Evolutionary conservation across 129 eudicot species (phyloP).

Genomic region (Dittrichia graveolens): DNA sequence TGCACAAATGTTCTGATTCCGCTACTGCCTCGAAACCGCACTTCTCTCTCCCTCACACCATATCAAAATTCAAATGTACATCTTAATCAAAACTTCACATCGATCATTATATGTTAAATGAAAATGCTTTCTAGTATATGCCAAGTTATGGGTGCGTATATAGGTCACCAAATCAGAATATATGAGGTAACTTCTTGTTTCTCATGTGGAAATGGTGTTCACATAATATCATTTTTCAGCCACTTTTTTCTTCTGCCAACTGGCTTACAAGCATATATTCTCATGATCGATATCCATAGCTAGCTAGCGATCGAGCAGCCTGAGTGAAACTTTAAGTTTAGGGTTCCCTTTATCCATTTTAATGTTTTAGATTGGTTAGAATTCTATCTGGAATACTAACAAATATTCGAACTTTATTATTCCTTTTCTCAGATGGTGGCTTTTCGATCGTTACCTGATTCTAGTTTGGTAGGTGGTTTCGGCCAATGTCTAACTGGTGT

Average conservation of each 20-base stretch:
- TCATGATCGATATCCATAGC: conserved; percentile 28
- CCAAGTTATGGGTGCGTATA: conserved; percentile 27
- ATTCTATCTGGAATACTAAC: conserved; percentile 19
- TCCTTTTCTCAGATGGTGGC: conserved; percentile 35
- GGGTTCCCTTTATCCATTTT: conserved; percentile 24
- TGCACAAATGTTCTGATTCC: too few relatives aligned
- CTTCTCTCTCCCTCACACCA: background rate
- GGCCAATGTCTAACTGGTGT: conserved; percentile 42
- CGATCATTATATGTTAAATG: background rate
- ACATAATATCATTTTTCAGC: conserved; percentile 32
- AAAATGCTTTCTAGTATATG: conserved; percentile 16
- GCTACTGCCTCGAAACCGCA: too few relatives aligned
- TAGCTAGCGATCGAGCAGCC: too few relatives aligned
- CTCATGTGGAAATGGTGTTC: conserved; percentile 43
- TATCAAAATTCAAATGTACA: background rate
- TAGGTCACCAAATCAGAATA: conserved; percentile 31
- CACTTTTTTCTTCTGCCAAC: conserved; percentile 34
- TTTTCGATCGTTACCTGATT: conserved; percentile 29
- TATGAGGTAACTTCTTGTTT: conserved; percentile 33
- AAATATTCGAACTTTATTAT: conserved; percentile 30
- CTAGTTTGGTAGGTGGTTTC: conserved; percentile 40
- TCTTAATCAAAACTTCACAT: background rate
- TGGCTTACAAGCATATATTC: conserved; percentile 43
- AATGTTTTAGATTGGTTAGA: conserved; percentile 13
- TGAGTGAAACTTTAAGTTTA: conserved; percentile 28